These are phyloP conservation scores for Marasmius sp. DNA, from an alignment of 1,284 basidiomycete genomes.

Conservation along the genomic window DNA sequence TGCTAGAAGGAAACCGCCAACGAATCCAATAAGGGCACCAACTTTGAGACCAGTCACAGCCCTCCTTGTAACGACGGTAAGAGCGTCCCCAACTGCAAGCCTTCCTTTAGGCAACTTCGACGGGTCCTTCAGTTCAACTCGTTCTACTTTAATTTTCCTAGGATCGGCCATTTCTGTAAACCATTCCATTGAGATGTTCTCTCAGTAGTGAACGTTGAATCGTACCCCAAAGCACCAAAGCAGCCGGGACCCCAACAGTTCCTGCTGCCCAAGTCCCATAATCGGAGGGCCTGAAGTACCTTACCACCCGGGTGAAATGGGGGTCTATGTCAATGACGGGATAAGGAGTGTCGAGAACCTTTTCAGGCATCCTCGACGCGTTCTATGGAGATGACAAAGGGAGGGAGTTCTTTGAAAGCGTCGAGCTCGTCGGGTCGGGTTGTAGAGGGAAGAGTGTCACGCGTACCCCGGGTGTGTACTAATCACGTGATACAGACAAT, in stretches of 20 bases:
- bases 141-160: conserved; percentile 16
- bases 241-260: conserved; percentile 78
- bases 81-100: conserved; percentile 31
- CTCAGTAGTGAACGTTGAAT: conserved; percentile 11
- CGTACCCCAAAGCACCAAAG: conserved; percentile 77
- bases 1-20: conserved; percentile 91
- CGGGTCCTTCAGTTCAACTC: neutral
- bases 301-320: conserved; percentile 84
- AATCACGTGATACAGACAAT: conserved; percentile 19
- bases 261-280: conserved; percentile 83
- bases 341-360: conserved; percentile 70
- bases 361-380: conserved; percentile 58
- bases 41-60: conserved; percentile 18
- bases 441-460: neutral
- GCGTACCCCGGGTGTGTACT: neutral
- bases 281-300: conserved; percentile 89
- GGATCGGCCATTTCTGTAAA: conserved; percentile 47
- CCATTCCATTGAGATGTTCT: conserved; percentile 6
- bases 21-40: conserved; percentile 64
- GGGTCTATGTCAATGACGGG: conserved; percentile 93
- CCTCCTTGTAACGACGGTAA: conserved; percentile 27
- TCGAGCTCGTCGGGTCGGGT: neutral
- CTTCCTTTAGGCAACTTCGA: conserved; percentile 31
- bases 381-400: neutral
- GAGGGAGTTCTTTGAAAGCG: neutral